Conservation (phyloP, 2,329 filamentous ascomycete genomes). For the Beauveria scarabaeidicola region DNA sequence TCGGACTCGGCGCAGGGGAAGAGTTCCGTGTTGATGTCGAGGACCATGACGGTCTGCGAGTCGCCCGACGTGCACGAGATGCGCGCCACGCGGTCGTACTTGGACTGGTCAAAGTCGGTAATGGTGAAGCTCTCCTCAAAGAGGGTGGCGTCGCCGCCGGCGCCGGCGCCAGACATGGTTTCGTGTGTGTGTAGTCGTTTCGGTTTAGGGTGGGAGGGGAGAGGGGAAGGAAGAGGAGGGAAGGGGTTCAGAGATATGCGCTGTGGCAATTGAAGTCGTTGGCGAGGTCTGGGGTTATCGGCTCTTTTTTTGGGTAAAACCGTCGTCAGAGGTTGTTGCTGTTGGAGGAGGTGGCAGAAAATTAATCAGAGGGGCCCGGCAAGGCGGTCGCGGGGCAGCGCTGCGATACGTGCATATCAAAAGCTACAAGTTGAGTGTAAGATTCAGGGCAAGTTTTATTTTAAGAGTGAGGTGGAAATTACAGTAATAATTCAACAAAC, state of each 20-base stretch:
- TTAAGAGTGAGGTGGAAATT: too few relatives aligned
- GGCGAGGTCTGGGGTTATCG: neutral
- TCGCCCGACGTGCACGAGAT: conserved; percentile 70
- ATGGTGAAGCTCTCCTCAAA: conserved; percentile 90
- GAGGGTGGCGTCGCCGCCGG: conserved; percentile 80
- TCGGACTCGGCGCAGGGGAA: conserved; percentile 72
- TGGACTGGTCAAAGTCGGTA: conserved; percentile 68
- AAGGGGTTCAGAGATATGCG: neutral
- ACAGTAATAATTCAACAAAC: too few relatives aligned
- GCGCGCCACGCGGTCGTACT: conserved; percentile 93
- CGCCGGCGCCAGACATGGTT: conserved; percentile 44
- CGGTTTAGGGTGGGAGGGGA: neutral
- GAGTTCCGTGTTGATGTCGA: conserved; percentile 92
- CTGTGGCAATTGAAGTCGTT: neutral
- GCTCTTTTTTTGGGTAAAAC: neutral
- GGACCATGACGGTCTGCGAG: conserved; percentile 64
- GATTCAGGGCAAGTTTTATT: too few relatives aligned
- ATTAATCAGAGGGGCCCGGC: conserved; percentile 5
- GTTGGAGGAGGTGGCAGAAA: conserved; percentile 9
- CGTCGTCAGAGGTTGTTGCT: neutral
- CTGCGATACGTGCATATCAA: conserved; percentile 11
- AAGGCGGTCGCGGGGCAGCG: conserved; percentile 8
- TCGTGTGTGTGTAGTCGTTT: neutral
- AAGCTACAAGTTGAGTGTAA: neutral
- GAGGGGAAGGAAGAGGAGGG: neutral